Evolutionary conservation across 352 stramenopile species (phyloP), one percentile per base, ranked within the genome.

Genomic region (Globisporangium perplexum): DNA sequence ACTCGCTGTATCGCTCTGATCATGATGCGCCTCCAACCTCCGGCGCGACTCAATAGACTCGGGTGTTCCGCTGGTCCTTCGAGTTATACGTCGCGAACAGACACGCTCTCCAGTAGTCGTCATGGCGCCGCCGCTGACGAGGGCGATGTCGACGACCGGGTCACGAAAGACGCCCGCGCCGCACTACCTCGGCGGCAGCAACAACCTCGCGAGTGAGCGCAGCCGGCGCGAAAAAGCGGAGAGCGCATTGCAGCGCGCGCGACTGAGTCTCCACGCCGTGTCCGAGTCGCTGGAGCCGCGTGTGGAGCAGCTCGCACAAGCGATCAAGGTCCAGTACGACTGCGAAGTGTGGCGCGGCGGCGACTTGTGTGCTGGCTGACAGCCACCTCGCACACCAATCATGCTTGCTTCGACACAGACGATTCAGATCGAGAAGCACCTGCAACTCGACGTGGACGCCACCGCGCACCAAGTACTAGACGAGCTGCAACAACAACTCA

Each of bases 101-200:
- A n/a, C n/a, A n/a, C n/a, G n/a, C 7, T 11, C 31, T 38, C 31
- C 10, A 38, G 10, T 12, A 38, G 31, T 38, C 31, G 31, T 38
- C 31, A 45, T 45, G 39, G 39, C 26, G 0, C n/a, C 39, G 4
- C 39, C 18, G 11, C n/a, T n/a, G n/a, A 22, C 24, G 18, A 39
- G 45, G 15, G 39, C 28, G 14, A 17, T 31, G 31, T 53, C 47
- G 2, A 18, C 47, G 22, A n/a, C 26, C 4, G 12, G 23, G 47
- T 22, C 44, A 26, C 44, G 44, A 10, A 33, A 38, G 20, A 31
- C 30, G 36, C 53, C 44, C n/a, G n/a, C n/a, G 39, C 64, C 75
- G 6, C 75, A 87, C 44, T 68, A 83, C 18, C 66, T 89, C 7
- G 78, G 78, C 17, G 78, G 76, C 10, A 90, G 78, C 55, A 86